phyloP scores from a whole-genome alignment of 805 yeast species.

The Monosporozyma aerobia region DNA sequence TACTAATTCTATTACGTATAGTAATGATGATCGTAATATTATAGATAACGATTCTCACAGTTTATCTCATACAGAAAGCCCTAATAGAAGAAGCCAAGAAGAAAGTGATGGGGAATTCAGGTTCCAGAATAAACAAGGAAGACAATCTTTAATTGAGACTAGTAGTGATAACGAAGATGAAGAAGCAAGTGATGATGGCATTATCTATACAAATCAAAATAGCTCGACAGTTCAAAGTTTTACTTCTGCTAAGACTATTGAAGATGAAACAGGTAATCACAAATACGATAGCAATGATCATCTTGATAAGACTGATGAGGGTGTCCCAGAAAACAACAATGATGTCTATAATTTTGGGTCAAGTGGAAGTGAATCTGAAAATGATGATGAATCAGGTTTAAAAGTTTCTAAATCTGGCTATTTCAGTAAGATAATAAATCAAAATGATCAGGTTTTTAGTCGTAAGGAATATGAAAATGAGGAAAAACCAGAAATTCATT shows the following conservation, averaged over 20 bases:
- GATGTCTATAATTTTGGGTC: not conserved
- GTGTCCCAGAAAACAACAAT: not conserved
- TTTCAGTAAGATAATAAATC: constrained; percentile 17
- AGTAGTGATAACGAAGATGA: constrained; percentile 10
- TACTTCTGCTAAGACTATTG: not conserved
- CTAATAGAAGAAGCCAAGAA: not conserved
- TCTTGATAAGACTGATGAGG: constrained; percentile 1
- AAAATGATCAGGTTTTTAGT: constrained; percentile 4
- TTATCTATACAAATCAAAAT: not conserved
- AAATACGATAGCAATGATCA: constrained; percentile 2
- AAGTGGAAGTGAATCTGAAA: constrained; percentile 3
- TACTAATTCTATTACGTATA: constrained; percentile 7
- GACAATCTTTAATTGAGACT: constrained; percentile 13
- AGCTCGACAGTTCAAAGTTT: not conserved
- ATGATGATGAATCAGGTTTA: constrained; percentile 9
- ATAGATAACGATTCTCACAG: constrained; percentile 8
- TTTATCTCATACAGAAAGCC: not conserved
- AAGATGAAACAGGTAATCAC: constrained; percentile 9
- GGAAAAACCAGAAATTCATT: not conserved
- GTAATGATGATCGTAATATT: not conserved
- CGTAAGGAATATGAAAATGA: constrained; percentile 1
- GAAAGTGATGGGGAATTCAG: constrained; percentile 8
- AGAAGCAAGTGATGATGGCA: not conserved
- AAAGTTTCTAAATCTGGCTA: constrained; percentile 21
- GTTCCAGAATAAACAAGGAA: constrained; percentile 7